Conservation (phyloP, 352 stramenopile genomes). For the Globisporangium viniferum region DNA sequence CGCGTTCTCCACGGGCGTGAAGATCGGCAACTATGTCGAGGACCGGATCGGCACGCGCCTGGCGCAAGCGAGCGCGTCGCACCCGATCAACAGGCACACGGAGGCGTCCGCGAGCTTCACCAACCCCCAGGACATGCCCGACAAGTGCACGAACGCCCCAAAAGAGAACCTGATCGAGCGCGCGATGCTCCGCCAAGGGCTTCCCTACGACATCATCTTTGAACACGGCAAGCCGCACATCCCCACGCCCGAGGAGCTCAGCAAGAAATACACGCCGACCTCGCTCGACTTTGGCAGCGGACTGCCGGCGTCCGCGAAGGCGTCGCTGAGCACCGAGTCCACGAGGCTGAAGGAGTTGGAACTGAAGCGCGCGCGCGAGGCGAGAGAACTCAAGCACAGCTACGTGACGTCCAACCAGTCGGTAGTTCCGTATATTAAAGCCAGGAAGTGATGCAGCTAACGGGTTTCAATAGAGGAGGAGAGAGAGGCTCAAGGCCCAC, state of each 20-base stretch:
- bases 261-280: constrained; percentile 50
- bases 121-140: constrained; percentile 45
- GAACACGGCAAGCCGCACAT: constrained; percentile 56
- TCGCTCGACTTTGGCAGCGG: constrained; percentile 50
- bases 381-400: constrained; percentile 31
- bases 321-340: constrained; percentile 30
- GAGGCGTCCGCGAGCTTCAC: constrained; percentile 57
- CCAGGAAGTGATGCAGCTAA: constrained; percentile 12
- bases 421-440: constrained; percentile 32
- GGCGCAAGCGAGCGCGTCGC: constrained; percentile 29
- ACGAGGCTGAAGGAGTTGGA: constrained; percentile 36
- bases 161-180: constrained; percentile 49
- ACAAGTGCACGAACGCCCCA: constrained; percentile 49
- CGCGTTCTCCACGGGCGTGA: constrained; percentile 66
- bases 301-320: constrained; percentile 18
- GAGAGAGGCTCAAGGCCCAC: not conserved
- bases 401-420: constrained; percentile 64
- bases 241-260: constrained; percentile 37
- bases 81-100: constrained; percentile 41
- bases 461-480: not conserved
- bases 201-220: constrained; percentile 75
- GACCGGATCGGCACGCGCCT: constrained; percentile 63
- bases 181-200: constrained; percentile 46
- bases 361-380: constrained; percentile 35
- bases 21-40: constrained; percentile 84